These are phyloP conservation scores for Aurinia saxatilis DNA, from an alignment of 345 rosid species.

Conservation along the genomic window DNA sequence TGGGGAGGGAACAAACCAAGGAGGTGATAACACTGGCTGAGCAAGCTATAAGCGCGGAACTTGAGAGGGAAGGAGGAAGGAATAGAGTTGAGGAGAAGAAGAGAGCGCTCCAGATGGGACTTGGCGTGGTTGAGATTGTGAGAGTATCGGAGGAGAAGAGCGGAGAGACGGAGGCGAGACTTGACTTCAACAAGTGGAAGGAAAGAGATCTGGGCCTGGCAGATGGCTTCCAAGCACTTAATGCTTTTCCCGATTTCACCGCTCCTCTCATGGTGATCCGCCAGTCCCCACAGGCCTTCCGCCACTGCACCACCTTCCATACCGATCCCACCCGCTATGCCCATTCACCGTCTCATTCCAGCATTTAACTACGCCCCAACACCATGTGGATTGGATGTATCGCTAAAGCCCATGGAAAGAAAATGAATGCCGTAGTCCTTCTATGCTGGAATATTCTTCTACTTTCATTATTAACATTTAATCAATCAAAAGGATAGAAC, in stretches of 20 bases:
- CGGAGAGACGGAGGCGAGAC: constrained; percentile 73
- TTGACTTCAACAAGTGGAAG: constrained; percentile 83
- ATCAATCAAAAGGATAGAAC: too few relatives aligned
- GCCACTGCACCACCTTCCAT: constrained; percentile 66
- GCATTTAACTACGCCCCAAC: too few relatives aligned
- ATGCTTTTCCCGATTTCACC: constrained; percentile 70
- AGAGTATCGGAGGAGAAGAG: constrained; percentile 75
- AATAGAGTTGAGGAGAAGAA: constrained; percentile 42
- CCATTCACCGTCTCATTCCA: too few relatives aligned
- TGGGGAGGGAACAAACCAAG: constrained; percentile 79
- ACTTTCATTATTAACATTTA: too few relatives aligned
- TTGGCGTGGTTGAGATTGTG: constrained; percentile 82
- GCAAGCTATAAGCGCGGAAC: constrained; percentile 66
- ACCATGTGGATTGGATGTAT: too few relatives aligned
- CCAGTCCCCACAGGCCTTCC: constrained; percentile 91
- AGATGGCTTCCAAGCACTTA: constrained; percentile 88
- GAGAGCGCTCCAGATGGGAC: constrained; percentile 80
- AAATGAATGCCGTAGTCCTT: too few relatives aligned
- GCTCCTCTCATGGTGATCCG: constrained; percentile 66
- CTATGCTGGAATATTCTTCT: too few relatives aligned
- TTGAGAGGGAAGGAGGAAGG: constrained; percentile 89
- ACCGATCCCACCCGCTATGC: too few relatives aligned
- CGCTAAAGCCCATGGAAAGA: too few relatives aligned
- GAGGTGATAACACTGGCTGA: constrained; percentile 90
- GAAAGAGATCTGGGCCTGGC: constrained; percentile 65